Conservation (phyloP, 202 grass and related monocot species). For the Setaria italica region DNA sequence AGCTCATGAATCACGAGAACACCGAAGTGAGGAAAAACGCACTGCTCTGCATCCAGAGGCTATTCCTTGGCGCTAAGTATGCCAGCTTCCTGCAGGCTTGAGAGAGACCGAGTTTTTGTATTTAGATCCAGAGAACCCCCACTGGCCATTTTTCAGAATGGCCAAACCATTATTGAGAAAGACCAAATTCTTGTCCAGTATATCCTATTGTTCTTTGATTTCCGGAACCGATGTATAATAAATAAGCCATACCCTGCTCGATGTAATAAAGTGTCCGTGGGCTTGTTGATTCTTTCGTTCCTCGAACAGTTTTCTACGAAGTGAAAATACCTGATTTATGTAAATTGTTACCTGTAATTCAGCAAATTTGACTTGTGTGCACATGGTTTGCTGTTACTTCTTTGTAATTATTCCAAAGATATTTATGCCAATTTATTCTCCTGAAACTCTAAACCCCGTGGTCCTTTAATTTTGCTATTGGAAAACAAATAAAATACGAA, state of each 20-base stretch:
- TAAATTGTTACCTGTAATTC: conserved; percentile 26
- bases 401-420: neutral
- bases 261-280: conserved; percentile 57
- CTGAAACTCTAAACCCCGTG: neutral
- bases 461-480: neutral
- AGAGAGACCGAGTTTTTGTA: conserved; percentile 45
- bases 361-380: neutral
- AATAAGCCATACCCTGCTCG: conserved; percentile 49
- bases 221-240: conserved; percentile 45
- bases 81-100: conserved; percentile 84
- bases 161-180: conserved; percentile 39
- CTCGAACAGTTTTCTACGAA: conserved; percentile 8
- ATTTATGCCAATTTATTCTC: neutral
- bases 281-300: conserved; percentile 44
- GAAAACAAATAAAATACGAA: too few relatives aligned
- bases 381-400: neutral
- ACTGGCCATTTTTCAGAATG: conserved; percentile 42
- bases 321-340: conserved; percentile 30
- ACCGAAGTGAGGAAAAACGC: conserved; percentile 90
- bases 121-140: conserved; percentile 50
- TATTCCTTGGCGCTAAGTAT: conserved; percentile 93
- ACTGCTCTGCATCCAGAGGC: conserved; percentile 79
- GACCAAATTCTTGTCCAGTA: conserved; percentile 51
- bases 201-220: conserved; percentile 48
- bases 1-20: conserved; percentile 91